Base-by-base conservation (phyloP, 495 filamentous ascomycete species). In the Xylaria flabelliformis region DNA sequence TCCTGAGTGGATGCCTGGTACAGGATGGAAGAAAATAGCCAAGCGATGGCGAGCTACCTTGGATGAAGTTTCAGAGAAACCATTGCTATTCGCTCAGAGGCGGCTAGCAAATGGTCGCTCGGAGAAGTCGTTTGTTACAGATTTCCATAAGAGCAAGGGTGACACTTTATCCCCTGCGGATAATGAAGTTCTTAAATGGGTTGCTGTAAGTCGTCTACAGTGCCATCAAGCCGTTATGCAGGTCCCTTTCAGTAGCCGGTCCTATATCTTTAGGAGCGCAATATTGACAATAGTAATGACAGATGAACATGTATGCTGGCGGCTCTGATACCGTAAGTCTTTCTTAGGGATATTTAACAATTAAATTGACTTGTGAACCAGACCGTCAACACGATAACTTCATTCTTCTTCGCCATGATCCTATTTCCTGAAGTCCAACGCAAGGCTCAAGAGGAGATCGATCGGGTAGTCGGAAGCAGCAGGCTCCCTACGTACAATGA, bases 1-100 rank as follows among this genome's bases (percentile, higher is more conserved):
- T 0, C 85, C 85, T 0, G 72, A 76, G 4, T 86, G 83, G 83
- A 72, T 85, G n/a, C 85, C 85, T 29, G 86, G 85, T 1, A 78
- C 82, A 9, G 76, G 73, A 0, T 88, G 85, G 73, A 78, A 80
- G 46, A 68, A 75, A 8, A 83, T 70, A n/a, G 81, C 79, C 0
- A 74, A 74, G 13, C 4, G 24, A 6, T 84, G 74, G 73, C 73
- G 72, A 29, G 67, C 34, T 6, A 64, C 64, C 17, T 50, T 80
- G 15, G 62, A 34, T 26, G 65, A 61, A 24, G 67, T 80, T 4
- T 67, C 71, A 4, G 75, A 81, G 29, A 53, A 73, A 1, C 85
- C 85, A n/a, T 83, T 82, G 46, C 72, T 58, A 0, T 86, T 85
- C 67, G 83, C 83, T 7, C 81, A 80, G 62, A 64, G 77, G 21